Base-by-base conservation (phyloP, 176 grass and related monocot genomes). In the Oryza brachyantha region DNA sequence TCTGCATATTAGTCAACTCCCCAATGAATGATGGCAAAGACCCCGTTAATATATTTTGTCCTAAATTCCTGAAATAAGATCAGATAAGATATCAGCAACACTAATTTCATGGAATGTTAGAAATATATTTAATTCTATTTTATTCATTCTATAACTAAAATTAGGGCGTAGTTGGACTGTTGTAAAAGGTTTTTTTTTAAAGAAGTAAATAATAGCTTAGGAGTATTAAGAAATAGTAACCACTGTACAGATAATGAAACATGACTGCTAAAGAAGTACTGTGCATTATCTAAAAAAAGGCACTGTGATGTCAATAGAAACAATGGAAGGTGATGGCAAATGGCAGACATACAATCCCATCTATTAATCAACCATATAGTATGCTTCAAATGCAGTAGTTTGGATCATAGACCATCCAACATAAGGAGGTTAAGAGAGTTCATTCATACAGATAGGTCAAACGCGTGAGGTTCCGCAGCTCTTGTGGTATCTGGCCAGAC, bases 1-100 rank as follows among this genome's bases (percentile, higher is more conserved):
- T 91, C 74, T 87, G 84, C 94, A 97, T 78, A 68, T 72, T n/a
- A 64, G 72, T 89, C 74, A 97, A 68, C 22, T 93, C 61, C 37
- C 91, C 94, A 3, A 97, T 66, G 40, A 91, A 91, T 13, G 94
- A 74, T 13, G 94, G 94, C 46, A 97, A 46, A 14, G 88, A 64
- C 5, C 91, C 94, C 12, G 91, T 97, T 72, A 97, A 65, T 32
- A 87, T 89, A 58, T 93, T 97, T 62, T 87, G 81, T 11, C 0
- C 0, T 28, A 97, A 87, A 63, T 89, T 1, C 78, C 94, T 97
- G 88, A 72, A 32, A 32, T 32, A 72, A 72, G 13, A 89, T 5
- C 35, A 32, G 57, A 64, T 22, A 42, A 60, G 26, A 72, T 36
- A 31, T 11, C 46, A 10, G 3, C 38, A 69, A 69, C 24, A 45